Percentiles rank a stretch among this genome's conserved stretches.
These are phyloP conservation scores for Microdochium paspali DNA, from an alignment of 2,329 filamentous ascomycete species.

Conservation along the genomic window DNA sequence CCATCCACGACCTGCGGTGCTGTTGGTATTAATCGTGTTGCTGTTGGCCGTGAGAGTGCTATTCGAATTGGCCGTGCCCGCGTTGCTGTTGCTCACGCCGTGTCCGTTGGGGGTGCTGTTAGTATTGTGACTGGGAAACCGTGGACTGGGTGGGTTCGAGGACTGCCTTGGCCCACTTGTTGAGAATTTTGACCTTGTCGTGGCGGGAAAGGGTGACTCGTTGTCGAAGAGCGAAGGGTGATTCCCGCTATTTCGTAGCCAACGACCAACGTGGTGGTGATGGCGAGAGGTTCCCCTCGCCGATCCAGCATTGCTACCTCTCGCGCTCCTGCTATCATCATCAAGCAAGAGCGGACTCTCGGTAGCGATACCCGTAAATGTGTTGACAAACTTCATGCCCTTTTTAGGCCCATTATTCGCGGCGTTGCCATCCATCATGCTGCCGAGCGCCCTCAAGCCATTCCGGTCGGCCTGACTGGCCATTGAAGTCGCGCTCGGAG, in stretches of 20 bases:
- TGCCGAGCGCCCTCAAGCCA: constrained; percentile 54
- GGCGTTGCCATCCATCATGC: constrained; percentile 50
- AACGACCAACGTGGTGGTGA: constrained; percentile 66
- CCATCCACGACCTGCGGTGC: constrained; percentile 12
- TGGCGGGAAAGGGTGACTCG: constrained; percentile 68
- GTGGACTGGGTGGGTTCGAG: constrained; percentile 62
- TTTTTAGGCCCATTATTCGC: constrained; percentile 60
- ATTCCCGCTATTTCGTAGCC: constrained; percentile 60
- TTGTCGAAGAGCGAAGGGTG: constrained; percentile 67
- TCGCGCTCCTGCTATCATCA: constrained; percentile 55
- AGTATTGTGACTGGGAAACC: constrained; percentile 33
- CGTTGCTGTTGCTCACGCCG: constrained; percentile 5
- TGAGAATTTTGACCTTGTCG: constrained; percentile 52
- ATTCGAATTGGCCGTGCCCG: not conserved
- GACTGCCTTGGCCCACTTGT: constrained; percentile 48
- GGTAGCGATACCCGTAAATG: constrained; percentile 53
- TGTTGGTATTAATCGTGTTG: not conserved
- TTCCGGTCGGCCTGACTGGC: constrained; percentile 57
- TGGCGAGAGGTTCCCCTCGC: constrained; percentile 61
- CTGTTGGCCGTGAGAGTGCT: not conserved
- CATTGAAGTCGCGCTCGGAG: constrained; percentile 86
- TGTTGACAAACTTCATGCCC: constrained; percentile 93
- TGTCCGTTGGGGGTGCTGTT: constrained; percentile 13
- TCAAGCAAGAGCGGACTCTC: constrained; percentile 48
- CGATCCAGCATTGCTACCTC: constrained; percentile 51